These are phyloP conservation scores for Eucalyptus cladocalyx DNA, from an alignment of 345 rosid species.

Conservation along the genomic window DNA sequence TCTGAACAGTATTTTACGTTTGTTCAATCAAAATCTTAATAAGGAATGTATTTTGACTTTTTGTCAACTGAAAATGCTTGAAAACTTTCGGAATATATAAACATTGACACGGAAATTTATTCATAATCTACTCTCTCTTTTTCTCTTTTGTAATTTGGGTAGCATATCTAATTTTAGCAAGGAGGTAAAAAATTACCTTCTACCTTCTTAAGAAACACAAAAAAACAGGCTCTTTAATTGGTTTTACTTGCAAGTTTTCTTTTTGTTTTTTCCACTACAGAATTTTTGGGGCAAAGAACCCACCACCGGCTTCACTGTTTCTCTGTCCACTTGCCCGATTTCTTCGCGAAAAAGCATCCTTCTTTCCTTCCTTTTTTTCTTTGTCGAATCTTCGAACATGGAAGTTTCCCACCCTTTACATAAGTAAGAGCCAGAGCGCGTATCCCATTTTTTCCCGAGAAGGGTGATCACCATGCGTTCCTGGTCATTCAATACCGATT, in stretches of 20 bases:
- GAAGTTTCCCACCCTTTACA: not conserved
- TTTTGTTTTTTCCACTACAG: not conserved
- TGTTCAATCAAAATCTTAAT: not conserved
- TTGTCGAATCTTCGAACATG: not conserved
- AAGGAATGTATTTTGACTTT: not conserved
- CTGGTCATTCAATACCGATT: too few species aligned
- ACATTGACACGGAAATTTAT: not conserved
- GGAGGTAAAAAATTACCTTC: not conserved
- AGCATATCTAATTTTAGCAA: not conserved
- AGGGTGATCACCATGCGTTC: too few species aligned
- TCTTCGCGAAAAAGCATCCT: not conserved
- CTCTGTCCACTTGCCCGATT: not conserved
- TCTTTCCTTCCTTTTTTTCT: not conserved
- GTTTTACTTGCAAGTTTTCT: not conserved
- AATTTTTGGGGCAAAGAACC: not conserved
- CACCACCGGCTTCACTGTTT: not conserved
- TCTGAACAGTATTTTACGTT: not conserved
- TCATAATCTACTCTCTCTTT: too few species aligned
- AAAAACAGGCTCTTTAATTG: not conserved
- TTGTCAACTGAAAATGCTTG: not conserved
- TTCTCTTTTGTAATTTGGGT: not conserved
- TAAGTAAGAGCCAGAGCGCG: accelerated
- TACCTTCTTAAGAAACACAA: not conserved
- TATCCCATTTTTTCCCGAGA: not conserved
- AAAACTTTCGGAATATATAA: not conserved